Evolutionary conservation across 805 yeast genomes (phyloP).

Genomic region (Yamadazyma takamatsuzukensis): DNA sequence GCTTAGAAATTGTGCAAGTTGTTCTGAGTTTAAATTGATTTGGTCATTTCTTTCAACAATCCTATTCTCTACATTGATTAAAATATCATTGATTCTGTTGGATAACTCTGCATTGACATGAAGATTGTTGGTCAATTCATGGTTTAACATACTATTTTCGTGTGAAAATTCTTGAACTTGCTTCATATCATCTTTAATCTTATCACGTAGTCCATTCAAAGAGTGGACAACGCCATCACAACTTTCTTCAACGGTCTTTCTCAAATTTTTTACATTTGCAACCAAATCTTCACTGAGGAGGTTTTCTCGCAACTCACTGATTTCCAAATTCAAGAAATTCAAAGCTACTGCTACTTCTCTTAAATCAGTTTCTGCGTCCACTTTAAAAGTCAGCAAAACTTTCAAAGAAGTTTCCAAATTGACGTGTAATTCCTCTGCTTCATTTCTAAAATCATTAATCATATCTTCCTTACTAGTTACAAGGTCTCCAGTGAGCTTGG

Average conservation of each 20-base stretch:
- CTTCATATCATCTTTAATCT: slow-evolving; percentile 5
- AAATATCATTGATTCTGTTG: slow-evolving; percentile 1
- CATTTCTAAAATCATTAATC: slow-evolving; percentile 4
- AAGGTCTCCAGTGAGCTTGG: neutral
- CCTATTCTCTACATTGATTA: slow-evolving; percentile 3
- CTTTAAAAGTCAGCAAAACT: slow-evolving; percentile 3
- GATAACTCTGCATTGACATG: too few species aligned
- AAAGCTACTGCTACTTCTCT: slow-evolving; percentile 12
- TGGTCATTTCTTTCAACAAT: slow-evolving; percentile 3
- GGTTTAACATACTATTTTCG: too few species aligned
- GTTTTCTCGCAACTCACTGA: slow-evolving; percentile 1
- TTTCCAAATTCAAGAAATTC: slow-evolving; percentile 7
- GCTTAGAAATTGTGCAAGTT: slow-evolving; percentile 4
- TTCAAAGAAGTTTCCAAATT: slow-evolving; percentile 4
- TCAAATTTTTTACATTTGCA: neutral
- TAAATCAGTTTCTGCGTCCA: slow-evolving; percentile 3
- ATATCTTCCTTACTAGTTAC: slow-evolving; percentile 5
- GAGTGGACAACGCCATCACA: too few species aligned
- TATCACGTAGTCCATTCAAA: too few species aligned
- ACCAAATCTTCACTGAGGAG: too few species aligned
- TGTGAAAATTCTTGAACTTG: slow-evolving; percentile 1
- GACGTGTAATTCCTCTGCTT: slow-evolving; percentile 4
- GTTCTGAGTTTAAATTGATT: neutral
- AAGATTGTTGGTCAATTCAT: slow-evolving; percentile 5
- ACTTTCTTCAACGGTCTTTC: neutral